Conservation (phyloP, 257 asterid genomes). For the Petrea volubilis region DNA sequence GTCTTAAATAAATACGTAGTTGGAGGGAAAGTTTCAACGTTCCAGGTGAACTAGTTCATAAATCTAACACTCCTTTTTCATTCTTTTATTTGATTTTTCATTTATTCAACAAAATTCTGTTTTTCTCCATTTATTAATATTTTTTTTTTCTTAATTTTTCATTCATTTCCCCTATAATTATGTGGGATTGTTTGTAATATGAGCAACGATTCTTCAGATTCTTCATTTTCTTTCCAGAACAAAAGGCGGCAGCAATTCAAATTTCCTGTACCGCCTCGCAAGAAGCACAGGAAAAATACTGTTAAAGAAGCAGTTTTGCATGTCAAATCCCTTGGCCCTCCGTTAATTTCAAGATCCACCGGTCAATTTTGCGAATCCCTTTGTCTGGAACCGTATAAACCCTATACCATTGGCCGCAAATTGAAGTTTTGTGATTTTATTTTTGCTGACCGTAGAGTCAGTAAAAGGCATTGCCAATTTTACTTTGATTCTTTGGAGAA, state of each 20-base stretch:
- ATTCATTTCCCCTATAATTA: not conserved
- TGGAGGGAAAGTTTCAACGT: constrained; percentile 54
- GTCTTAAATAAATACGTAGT: not conserved
- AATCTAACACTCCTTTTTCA: constrained; percentile 5
- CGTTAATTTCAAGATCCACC: constrained; percentile 50
- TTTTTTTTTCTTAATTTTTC: not conserved
- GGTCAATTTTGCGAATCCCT: constrained; percentile 47
- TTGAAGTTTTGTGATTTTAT: constrained; percentile 50
- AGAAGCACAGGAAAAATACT: constrained; percentile 39
- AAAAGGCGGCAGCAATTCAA: constrained; percentile 36
- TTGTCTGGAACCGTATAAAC: constrained; percentile 53
- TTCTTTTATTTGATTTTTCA: constrained; percentile 11
- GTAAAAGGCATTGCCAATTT: constrained; percentile 69
- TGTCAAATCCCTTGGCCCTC: constrained; percentile 49
- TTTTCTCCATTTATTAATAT: not conserved
- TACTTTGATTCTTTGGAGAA: constrained; percentile 54
- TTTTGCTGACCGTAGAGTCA: constrained; percentile 54
- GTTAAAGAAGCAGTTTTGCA: constrained; percentile 43
- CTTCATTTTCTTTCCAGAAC: constrained; percentile 36
- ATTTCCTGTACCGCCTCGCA: constrained; percentile 29
- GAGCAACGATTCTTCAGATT: constrained; percentile 52
- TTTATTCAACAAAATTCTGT: not conserved
- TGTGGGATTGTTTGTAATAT: constrained; percentile 28
- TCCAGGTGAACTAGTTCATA: not conserved
- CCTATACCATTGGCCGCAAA: constrained; percentile 68